phyloP scores from a whole-genome alignment of 176 grass and related monocot species.

The Microstegium vimineum region DNA sequence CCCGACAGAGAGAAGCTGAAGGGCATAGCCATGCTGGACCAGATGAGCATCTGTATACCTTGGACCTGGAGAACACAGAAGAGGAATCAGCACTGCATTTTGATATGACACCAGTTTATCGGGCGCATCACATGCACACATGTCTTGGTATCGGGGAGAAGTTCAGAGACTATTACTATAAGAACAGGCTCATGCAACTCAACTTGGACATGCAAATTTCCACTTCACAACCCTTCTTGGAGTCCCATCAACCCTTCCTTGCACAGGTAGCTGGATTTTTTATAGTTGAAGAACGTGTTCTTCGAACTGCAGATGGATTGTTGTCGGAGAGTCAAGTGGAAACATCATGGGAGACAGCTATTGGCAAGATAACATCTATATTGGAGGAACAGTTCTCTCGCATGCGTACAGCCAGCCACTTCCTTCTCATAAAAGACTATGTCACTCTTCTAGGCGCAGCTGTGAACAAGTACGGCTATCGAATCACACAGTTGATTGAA shows the following conservation, averaged over 20 bases:
- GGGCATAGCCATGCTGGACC: slow-evolving; percentile 49
- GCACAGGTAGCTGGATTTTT: slow-evolving; percentile 81
- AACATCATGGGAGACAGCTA: slow-evolving; percentile 68
- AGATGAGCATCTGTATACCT: slow-evolving; percentile 49
- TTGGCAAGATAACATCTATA: slow-evolving; percentile 70
- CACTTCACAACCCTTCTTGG: slow-evolving; percentile 67
- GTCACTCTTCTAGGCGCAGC: slow-evolving; percentile 71
- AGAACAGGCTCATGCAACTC: slow-evolving; percentile 84
- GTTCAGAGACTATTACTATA: slow-evolving; percentile 81
- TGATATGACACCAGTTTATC: slow-evolving; percentile 74
- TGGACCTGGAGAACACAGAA: slow-evolving; percentile 46
- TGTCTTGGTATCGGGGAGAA: slow-evolving; percentile 79
- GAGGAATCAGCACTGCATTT: slow-evolving; percentile 65
- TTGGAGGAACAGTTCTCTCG: slow-evolving; percentile 69
- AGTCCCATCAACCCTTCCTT: slow-evolving; percentile 82
- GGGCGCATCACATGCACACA: slow-evolving; percentile 66
- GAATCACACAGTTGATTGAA: slow-evolving; percentile 44
- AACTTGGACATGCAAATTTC: slow-evolving; percentile 94
- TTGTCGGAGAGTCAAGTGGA: slow-evolving; percentile 68
- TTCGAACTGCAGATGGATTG: slow-evolving; percentile 56
- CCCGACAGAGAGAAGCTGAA: slow-evolving; percentile 50
- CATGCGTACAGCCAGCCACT: slow-evolving; percentile 69
- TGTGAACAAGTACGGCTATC: slow-evolving; percentile 61
- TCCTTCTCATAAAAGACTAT: slow-evolving; percentile 88
- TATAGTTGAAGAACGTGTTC: slow-evolving; percentile 64